These are phyloP conservation scores for Arxiozyma heterogenica DNA, from an alignment of 1,139 yeast species.

Conservation along the genomic window DNA sequence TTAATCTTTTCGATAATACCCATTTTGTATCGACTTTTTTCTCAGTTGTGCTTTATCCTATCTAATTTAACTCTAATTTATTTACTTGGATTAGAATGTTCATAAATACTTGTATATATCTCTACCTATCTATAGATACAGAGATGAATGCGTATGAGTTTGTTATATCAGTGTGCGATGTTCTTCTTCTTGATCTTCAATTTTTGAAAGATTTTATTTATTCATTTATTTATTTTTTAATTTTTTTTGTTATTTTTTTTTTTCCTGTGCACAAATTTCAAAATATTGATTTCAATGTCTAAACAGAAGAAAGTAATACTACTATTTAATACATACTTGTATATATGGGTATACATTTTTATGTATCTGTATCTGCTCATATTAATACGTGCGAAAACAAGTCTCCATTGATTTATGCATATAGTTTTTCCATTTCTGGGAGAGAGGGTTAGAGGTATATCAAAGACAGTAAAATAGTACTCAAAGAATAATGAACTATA, in stretches of 20 bases:
- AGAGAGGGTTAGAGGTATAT: neutral
- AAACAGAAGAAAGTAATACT: no score
- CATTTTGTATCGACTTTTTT: slow-evolving; percentile 13
- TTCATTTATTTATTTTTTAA: no score
- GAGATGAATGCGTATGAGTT: neutral
- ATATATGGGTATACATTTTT: no score
- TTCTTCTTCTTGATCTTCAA: no score
- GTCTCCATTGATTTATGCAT: neutral
- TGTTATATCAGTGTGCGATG: no score
- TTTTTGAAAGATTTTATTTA: no score
- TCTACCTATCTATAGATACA: neutral
- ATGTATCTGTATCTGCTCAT: no score
- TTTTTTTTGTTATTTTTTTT: no score
- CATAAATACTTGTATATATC: no score
- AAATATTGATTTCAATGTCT: no score
- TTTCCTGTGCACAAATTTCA: no score
- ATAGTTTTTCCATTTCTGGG: neutral
- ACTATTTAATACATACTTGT: no score
- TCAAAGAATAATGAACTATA: neutral
- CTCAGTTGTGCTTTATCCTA: neutral
- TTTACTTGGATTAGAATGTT: neutral
- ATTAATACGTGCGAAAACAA: neutral
- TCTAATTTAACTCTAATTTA: neutral
- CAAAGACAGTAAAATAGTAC: neutral
- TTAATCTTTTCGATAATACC: slow-evolving; percentile 61